Conservation (phyloP, 768 basidiomycete genomes). For the Tephrocybe rancida region DNA sequence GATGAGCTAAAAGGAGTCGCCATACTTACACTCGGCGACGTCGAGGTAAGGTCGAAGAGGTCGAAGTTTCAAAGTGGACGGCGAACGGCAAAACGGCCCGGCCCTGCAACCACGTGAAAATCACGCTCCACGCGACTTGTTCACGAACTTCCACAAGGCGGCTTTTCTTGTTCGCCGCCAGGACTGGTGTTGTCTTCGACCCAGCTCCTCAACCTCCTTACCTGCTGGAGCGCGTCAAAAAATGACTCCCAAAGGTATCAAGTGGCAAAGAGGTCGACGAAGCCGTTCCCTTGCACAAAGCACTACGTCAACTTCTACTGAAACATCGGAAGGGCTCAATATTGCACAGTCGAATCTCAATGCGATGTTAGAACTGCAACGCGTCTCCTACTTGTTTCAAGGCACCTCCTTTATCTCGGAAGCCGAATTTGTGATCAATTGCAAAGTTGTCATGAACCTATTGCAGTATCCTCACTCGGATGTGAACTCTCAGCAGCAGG, state of each 20-base stretch:
- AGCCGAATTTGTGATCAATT: slow-evolving; percentile 19
- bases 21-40: neutral
- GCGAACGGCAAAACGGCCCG: no score
- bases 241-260: neutral
- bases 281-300: no score
- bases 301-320: no score
- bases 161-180: neutral
- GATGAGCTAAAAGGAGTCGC: slow-evolving; percentile 46
- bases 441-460: slow-evolving; percentile 18
- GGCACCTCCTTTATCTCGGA: slow-evolving; percentile 14
- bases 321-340: no score
- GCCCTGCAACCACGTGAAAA: slow-evolving; percentile 9
- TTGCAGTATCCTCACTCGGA: slow-evolving; percentile 11
- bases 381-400: slow-evolving; percentile 14
- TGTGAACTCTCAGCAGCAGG: slow-evolving; percentile 1
- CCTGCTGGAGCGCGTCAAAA: neutral
- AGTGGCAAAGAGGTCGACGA: no score
- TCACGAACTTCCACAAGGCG: no score
- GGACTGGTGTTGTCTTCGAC: neutral
- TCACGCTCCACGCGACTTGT: slow-evolving; percentile 5
- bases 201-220: neutral
- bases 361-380: slow-evolving; percentile 9
- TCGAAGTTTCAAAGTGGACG: neutral
- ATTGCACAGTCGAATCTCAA: neutral
- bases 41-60: no score